A percentile compares a stretch with the other conserved stretches of the same genome.
These are phyloP conservation scores for Kwoniella mangroviensis DNA, from an alignment of 768 basidiomycete genomes.

Conservation along the genomic window DNA sequence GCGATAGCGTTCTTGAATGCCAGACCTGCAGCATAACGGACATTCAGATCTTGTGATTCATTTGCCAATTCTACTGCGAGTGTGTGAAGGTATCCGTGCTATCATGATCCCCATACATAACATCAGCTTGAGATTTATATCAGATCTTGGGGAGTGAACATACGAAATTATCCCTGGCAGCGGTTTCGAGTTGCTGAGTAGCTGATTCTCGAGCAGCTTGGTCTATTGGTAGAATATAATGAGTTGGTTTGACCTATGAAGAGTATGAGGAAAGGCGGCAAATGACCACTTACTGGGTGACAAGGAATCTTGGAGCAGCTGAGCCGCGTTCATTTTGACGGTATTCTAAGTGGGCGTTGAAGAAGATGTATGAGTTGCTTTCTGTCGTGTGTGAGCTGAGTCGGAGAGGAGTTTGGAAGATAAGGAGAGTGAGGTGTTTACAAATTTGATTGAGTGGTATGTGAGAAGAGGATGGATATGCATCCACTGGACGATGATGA, in stretches of 20 bases:
- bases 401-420: slow-evolving; percentile 1
- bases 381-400: background rate
- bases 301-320: slow-evolving; percentile 88
- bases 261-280: background rate
- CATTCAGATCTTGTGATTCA: slow-evolving; percentile 70
- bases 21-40: slow-evolving; percentile 93
- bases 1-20: slow-evolving; percentile 94
- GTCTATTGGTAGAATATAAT: slow-evolving; percentile 63
- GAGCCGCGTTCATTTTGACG: slow-evolving; percentile 76
- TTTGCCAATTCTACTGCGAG: slow-evolving; percentile 82
- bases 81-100: slow-evolving; percentile 93
- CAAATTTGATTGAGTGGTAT: background rate
- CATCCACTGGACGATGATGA: background rate
- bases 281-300: slow-evolving; percentile 70
- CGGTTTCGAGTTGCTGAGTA: slow-evolving; percentile 83
- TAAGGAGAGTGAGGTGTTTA: background rate
- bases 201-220: slow-evolving; percentile 88
- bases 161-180: slow-evolving; percentile 87
- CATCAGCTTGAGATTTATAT: background rate
- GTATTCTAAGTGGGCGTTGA: background rate
- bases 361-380: slow-evolving; percentile 1
- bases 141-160: slow-evolving; percentile 53
- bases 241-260: background rate
- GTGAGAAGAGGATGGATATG: background rate
- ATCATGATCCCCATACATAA: slow-evolving; percentile 16